A percentile compares a stretch with the other conserved stretches of the same genome.
phyloP scores from a whole-genome alignment of 164 flowering plant species.

The Magnolia kwangsiensis region DNA sequence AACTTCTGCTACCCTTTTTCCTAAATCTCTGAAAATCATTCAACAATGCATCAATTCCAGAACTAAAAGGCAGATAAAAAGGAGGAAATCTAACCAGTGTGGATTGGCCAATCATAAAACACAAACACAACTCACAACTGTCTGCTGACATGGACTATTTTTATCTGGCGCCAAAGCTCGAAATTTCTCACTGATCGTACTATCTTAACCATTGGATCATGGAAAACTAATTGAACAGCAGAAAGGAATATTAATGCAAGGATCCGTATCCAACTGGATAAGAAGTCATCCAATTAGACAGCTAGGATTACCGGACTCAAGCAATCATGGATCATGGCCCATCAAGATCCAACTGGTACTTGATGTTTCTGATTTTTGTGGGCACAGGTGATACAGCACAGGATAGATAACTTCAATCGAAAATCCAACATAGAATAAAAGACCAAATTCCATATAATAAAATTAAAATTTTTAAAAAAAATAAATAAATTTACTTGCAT shows the following conservation, averaged over 20 bases:
- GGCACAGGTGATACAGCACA: not conserved
- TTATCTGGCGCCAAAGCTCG: not conserved
- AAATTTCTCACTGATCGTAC: not conserved
- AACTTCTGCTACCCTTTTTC: conserved; percentile 76
- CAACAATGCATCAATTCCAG: not conserved
- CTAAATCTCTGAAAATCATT: conserved; percentile 61
- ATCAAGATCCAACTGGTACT: not conserved
- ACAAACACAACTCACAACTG: not conserved
- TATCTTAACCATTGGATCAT: not conserved
- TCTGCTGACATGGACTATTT: too few relatives aligned
- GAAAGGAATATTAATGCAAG: not conserved
- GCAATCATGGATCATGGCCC: too few relatives aligned
- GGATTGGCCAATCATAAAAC: not conserved
- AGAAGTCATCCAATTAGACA: not conserved
- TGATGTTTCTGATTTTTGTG: not conserved
- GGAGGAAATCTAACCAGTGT: not conserved
- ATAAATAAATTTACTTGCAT: conserved; percentile 62
- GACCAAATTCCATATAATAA: not conserved
- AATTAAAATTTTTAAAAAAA: too few relatives aligned
- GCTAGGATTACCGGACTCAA: not conserved
- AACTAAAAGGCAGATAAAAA: not conserved
- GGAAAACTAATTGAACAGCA: not conserved
- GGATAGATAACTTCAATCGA: not conserved
- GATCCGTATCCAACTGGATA: not conserved
- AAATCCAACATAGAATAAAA: not conserved